Percentiles rank a stretch among this genome's conserved stretches.
phyloP scores from a whole-genome alignment of 208 protist genomes.

The Leishmania lainsoni region DNA sequence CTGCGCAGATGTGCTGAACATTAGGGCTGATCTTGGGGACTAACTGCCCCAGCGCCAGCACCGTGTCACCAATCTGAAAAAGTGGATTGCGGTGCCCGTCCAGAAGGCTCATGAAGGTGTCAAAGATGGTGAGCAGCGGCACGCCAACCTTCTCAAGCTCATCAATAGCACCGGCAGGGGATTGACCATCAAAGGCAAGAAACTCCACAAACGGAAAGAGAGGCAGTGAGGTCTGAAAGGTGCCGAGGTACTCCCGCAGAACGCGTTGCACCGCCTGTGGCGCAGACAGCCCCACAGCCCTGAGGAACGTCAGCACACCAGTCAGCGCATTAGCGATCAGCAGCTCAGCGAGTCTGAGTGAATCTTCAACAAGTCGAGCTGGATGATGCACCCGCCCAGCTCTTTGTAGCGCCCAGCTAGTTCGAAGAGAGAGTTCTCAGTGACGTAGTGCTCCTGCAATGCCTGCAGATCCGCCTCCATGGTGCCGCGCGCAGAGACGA shows the following conservation, averaged over 20 bases:
- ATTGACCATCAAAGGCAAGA: slow-evolving; percentile 47
- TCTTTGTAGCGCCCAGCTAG: slow-evolving; percentile 59
- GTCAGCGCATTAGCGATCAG: slow-evolving; percentile 48
- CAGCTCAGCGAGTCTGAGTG: slow-evolving; percentile 53
- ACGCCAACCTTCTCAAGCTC: slow-evolving; percentile 53
- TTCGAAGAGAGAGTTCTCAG: slow-evolving; percentile 66
- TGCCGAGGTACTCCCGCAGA: slow-evolving; percentile 63
- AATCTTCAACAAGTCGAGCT: slow-evolving; percentile 86
- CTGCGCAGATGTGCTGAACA: slow-evolving; percentile 46
- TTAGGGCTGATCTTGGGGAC: slow-evolving; percentile 38
- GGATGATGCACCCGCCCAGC: slow-evolving; percentile 72
- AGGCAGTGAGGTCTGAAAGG: slow-evolving; percentile 65
- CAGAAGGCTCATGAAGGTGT: slow-evolving; percentile 54
- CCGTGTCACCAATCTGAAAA: slow-evolving; percentile 44
- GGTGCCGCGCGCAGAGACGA: slow-evolving; percentile 21
- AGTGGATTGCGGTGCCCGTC: slow-evolving; percentile 35
- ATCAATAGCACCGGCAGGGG: slow-evolving; percentile 26
- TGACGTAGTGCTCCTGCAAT: slow-evolving; percentile 55
- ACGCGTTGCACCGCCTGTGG: slow-evolving; percentile 59
- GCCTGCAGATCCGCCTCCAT: slow-evolving; percentile 44
- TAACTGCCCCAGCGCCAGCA: slow-evolving; percentile 44
- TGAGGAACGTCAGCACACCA: slow-evolving; percentile 60
- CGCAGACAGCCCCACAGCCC: slow-evolving; percentile 43
- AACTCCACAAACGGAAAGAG: slow-evolving; percentile 73
- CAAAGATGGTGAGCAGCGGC: slow-evolving; percentile 45